A percentile compares a stretch with the other conserved stretches of the same genome.
phyloP scores from a whole-genome alignment of 768 basidiomycete species.

The Galerina sulciceps region DNA sequence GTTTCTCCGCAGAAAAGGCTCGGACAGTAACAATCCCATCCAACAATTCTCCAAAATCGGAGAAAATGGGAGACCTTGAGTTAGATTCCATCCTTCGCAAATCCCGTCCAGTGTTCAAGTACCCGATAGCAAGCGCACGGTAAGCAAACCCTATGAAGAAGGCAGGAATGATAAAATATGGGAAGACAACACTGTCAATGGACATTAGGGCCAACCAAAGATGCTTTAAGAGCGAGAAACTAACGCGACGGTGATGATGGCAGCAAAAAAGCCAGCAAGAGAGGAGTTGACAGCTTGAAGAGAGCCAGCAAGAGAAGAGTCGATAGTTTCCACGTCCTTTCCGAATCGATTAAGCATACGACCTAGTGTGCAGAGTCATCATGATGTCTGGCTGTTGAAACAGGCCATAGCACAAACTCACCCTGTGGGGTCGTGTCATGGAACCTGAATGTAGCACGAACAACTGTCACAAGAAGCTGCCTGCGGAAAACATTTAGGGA shows the following conservation, averaged over 20 bases:
- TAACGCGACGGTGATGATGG: conserved; percentile 73
- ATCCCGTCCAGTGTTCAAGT: conserved; percentile 81
- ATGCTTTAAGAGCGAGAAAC: conserved; percentile 24
- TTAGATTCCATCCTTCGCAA: conserved; percentile 91
- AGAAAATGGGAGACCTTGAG: conserved; percentile 82
- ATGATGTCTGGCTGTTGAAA: neutral
- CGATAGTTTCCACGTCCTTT: conserved; percentile 89
- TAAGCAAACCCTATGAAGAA: conserved; percentile 75
- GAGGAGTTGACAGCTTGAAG: conserved; percentile 80
- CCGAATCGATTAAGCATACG: conserved; percentile 88
- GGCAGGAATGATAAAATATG: conserved; percentile 82
- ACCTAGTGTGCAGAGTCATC: conserved; percentile 44
- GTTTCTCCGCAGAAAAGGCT: conserved; percentile 82
- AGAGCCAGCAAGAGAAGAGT: conserved; percentile 68
- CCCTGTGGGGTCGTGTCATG: conserved; percentile 86
- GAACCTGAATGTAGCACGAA: conserved; percentile 84
- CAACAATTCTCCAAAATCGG: conserved; percentile 79
- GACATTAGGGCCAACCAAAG: neutral
- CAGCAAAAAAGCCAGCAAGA: conserved; percentile 75
- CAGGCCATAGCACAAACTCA: conserved; percentile 12
- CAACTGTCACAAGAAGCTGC: conserved; percentile 67
- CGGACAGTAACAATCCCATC: conserved; percentile 93
- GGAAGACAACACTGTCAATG: conserved; percentile 65
- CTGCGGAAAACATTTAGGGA: conserved; percentile 32
- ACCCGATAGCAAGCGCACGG: conserved; percentile 69